Evolutionary conservation across 805 yeast species (phyloP).

Genomic region (Saccharomycopsis fermentans): DNA sequence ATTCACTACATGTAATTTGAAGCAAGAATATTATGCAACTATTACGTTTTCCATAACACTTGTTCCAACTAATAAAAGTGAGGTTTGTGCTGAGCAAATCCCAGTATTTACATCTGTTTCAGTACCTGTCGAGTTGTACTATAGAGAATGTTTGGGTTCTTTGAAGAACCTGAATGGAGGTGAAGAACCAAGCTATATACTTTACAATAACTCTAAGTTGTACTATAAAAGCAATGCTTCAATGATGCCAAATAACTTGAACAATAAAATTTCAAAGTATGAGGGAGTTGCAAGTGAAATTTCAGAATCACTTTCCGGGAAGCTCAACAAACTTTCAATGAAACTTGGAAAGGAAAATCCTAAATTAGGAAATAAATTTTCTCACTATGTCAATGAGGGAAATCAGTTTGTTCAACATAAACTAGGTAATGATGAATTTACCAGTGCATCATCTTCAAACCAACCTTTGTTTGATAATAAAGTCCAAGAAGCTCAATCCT

Average conservation of each 20-base stretch:
- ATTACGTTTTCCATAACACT: neutral
- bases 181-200: neutral
- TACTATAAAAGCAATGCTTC: neutral
- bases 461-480: neutral
- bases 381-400: slow-evolving; percentile 5
- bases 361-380: slow-evolving; percentile 4
- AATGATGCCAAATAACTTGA: neutral
- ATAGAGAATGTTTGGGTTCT: neutral
- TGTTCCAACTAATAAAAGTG: neutral
- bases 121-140: neutral
- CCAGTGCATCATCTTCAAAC: neutral
- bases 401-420: slow-evolving; percentile 6
- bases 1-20: slow-evolving; percentile 14
- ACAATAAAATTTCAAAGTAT: neutral
- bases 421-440: neutral
- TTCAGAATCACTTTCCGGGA: slow-evolving; percentile 2
- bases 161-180: neutral
- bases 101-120: neutral
- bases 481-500: neutral
- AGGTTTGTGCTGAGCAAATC: neutral
- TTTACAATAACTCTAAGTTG: neutral
- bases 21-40: slow-evolving; percentile 5
- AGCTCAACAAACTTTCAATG: slow-evolving; percentile 7
- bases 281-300: slow-evolving; percentile 9
- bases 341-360: slow-evolving; percentile 13